phyloP scores from a whole-genome alignment of 345 rosid species.

The Hirschfeldia incana region DNA sequence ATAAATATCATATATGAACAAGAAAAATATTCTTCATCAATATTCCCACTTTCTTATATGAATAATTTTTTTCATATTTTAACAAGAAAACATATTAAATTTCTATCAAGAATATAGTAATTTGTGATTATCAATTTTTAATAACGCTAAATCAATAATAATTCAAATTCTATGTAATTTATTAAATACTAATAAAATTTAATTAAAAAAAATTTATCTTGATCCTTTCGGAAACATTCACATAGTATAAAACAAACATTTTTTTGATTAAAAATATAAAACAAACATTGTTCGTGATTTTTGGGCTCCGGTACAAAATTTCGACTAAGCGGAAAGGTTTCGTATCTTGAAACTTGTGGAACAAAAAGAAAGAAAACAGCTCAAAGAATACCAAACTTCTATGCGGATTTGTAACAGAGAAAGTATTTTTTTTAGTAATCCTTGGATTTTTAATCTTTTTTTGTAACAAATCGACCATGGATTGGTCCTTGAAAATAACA shows the following conservation, averaged over 20 bases:
- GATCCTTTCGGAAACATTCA: background rate
- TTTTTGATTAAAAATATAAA: background rate
- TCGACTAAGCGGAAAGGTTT: background rate
- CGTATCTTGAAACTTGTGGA: background rate
- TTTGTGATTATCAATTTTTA: background rate
- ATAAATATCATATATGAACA: background rate
- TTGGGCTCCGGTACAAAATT: background rate
- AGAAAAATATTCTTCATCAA: background rate
- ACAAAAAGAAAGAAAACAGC: background rate
- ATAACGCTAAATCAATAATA: background rate
- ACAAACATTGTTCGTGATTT: background rate
- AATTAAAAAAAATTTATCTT: background rate
- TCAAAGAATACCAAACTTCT: background rate
- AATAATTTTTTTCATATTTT: background rate
- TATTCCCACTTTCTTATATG: background rate
- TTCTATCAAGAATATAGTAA: background rate
- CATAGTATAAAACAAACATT: background rate
- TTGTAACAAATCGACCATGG: background rate
- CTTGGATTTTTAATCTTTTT: background rate
- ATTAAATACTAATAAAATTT: background rate
- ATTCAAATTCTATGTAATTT: background rate
- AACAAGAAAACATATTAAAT: background rate
- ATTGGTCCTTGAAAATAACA: background rate
- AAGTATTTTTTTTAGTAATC: background rate
- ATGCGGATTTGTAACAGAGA: background rate